Conservation (phyloP, 306 rosid genomes). For the Astragalus membranaceus region DNA sequence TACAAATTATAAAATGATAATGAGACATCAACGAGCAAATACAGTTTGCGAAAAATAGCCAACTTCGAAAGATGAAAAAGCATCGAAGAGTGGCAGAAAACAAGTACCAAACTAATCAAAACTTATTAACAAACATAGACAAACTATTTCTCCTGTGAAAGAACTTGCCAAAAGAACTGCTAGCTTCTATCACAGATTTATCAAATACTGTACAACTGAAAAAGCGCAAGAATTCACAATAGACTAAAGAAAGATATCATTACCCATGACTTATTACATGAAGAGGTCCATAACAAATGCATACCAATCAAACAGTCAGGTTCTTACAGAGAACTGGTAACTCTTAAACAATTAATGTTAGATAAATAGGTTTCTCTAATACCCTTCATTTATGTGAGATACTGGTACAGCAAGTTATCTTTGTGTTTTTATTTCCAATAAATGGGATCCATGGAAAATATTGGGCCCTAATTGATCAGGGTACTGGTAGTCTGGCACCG, state of each 20-base stretch:
- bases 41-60: slow-evolving; percentile 8
- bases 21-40: slow-evolving; percentile 20
- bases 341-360: too few relatives aligned
- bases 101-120: slow-evolving; percentile 13
- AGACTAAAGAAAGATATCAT: not conserved
- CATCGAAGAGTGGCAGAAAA: slow-evolving; percentile 12
- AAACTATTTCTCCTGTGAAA: not conserved
- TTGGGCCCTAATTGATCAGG: not conserved
- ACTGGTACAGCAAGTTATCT: not conserved
- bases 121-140: not conserved
- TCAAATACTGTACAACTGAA: not conserved
- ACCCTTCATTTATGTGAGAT: not conserved
- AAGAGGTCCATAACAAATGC: not conserved
- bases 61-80: not conserved
- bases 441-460: not conserved
- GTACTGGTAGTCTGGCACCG: not conserved
- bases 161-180: not conserved
- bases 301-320: not conserved
- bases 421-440: not conserved
- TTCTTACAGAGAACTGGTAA: not conserved
- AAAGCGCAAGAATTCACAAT: not conserved
- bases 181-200: not conserved
- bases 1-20: slow-evolving; percentile 27
- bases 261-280: not conserved
- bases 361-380: not conserved